Conservation (phyloP, 108 stramenopile genomes). For the Chaetoceros tenuissimus region DNA sequence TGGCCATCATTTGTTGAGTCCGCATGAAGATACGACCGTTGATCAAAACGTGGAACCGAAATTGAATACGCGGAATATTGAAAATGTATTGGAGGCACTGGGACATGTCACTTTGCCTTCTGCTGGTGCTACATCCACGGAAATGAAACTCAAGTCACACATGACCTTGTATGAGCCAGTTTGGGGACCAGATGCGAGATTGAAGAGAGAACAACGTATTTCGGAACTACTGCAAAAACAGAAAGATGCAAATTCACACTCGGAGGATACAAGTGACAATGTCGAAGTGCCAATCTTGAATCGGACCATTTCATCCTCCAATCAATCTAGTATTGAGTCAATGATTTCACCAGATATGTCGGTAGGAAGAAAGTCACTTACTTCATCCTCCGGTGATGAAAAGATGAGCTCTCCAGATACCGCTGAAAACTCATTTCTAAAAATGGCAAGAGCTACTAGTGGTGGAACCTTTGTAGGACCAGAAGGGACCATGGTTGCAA, state of each 20-base stretch:
- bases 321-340: not conserved
- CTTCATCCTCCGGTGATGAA: not conserved
- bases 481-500: constrained; percentile 10
- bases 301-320: not conserved
- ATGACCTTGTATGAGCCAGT: constrained; percentile 39
- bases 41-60: too few relatives aligned
- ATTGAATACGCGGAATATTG: constrained; percentile 39
- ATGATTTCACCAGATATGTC: too few relatives aligned
- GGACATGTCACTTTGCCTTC: constrained; percentile 59
- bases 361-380: too few relatives aligned
- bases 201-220: constrained; percentile 3
- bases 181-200: constrained; percentile 36
- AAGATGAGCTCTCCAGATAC: constrained; percentile 5
- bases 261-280: not conserved
- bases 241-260: not conserved
- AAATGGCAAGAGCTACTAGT: constrained; percentile 35
- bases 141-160: constrained; percentile 9
- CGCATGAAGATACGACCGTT: too few relatives aligned
- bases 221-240: not conserved
- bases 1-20: constrained; percentile 14
- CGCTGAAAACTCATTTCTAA: constrained; percentile 49
- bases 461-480: constrained; percentile 1
- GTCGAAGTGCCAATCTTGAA: not conserved
- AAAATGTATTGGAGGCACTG: constrained; percentile 60
- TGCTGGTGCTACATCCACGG: constrained; percentile 4